Base-by-base conservation (phyloP, 1,284 basidiomycete genomes). In the Stygiomarasmius scandens region DNA sequence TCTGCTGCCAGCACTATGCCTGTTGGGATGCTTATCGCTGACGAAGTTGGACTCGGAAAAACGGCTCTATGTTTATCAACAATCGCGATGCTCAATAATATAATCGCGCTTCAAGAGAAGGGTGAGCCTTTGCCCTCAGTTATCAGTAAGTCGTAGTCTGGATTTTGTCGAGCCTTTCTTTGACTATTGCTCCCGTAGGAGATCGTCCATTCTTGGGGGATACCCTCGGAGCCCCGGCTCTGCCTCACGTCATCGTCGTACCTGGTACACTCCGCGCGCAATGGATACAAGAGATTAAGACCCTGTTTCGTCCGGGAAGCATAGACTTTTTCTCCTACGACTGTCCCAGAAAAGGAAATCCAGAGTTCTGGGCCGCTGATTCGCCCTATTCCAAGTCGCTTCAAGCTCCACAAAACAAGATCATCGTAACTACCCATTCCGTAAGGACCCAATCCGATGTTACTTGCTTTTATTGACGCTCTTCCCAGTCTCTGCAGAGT, bases 241-340 rank as follows among this genome's bases (percentile, higher is more conserved):
- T 58, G 1, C 61, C 66, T 1, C 67, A 69, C 43, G 60, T 73
- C 14, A 64, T 73, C n/a, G 25, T 71, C 22, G 65, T 65, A 2
- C 71, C 70, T 3, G 67, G 66, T 9, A 70, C 68, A 0, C 52
- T 73, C 0, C 27, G 61, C 0, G 54, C 12, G 0, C 69, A 73
- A 46, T 73, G 71, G 71, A 4, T 56, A 0, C 51, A 55, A 0
- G 70, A 70, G 41, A 46, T 71, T 0, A 54, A 62, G 4, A 64
- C 54, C 0, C 24, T 68, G 2, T 64, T 69, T 19, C 29, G 47
- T 5, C 65, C 64, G 0, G 14, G 60, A 12, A 52, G 50, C 11
- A 44, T 71, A 27, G 66, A 70, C 14, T 64, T 75, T 1, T 63
- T 73, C 22, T 1, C 58, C 9, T 72, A 69, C 49, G 51, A 62